A percentile compares a stretch with the other conserved stretches of the same genome.
phyloP scores from a whole-genome alignment of 805 yeast genomes.

The Lachancea mirantina region DNA sequence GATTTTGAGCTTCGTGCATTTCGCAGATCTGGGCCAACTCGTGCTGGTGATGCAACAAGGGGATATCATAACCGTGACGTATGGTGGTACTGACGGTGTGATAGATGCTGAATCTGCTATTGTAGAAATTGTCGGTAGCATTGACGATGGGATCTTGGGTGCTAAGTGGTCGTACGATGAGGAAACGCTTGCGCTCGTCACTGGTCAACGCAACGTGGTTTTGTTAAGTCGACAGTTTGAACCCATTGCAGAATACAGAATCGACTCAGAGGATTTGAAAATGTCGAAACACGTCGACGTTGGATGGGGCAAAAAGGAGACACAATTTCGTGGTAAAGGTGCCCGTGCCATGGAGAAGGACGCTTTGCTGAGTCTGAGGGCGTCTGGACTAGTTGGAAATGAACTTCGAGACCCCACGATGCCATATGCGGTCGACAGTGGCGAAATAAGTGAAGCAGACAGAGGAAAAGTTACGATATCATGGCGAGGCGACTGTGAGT shows the following conservation, averaged over 20 bases:
- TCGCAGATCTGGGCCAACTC: constrained; percentile 59
- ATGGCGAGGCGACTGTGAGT: constrained; percentile 96
- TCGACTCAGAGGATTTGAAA: constrained; percentile 55
- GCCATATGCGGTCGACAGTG: constrained; percentile 62
- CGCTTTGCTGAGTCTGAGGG: constrained; percentile 39
- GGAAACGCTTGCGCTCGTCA: constrained; percentile 67
- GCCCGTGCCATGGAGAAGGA: constrained; percentile 71
- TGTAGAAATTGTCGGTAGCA: constrained; percentile 73
- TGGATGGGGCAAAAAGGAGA: constrained; percentile 97
- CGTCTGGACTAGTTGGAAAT: constrained; percentile 59
- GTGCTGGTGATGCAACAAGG: constrained; percentile 67
- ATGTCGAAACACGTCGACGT: constrained; percentile 82
- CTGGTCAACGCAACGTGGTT: constrained; percentile 52
- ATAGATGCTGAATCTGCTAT: constrained; percentile 50
- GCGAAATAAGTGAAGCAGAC: constrained; percentile 55
- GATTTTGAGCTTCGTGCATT: constrained; percentile 54
- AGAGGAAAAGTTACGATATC: constrained; percentile 44
- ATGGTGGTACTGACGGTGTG: too few species aligned
- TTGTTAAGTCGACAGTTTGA: constrained; percentile 73
- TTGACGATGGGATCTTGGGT: constrained; percentile 65
- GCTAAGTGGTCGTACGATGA: constrained; percentile 91
- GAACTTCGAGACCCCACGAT: constrained; percentile 86
- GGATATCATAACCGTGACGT: constrained; percentile 61
- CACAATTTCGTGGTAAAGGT: constrained; percentile 94
- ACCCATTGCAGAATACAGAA: constrained; percentile 57